phyloP scores from a whole-genome alignment of 2,329 filamentous ascomycete species.

The Pochonia chlamydosporia region DNA sequence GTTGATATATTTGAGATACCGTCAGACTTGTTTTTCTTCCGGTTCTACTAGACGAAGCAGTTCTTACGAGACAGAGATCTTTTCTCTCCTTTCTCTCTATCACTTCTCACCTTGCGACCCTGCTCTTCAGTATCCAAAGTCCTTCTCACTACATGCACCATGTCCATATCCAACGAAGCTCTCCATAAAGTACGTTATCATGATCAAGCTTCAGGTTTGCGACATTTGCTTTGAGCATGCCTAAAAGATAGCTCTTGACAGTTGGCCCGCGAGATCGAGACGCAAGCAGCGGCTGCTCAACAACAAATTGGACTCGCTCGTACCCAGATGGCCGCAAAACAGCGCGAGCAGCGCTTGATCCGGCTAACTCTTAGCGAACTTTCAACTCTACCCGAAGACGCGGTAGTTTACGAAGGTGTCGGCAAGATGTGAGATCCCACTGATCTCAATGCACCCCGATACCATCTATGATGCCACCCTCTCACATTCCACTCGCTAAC shows the following conservation, averaged over 20 bases:
- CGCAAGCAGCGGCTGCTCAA: conserved; percentile 79
- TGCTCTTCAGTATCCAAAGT: too few species aligned
- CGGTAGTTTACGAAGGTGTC: conserved; percentile 86
- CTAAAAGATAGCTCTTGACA: conserved; percentile 32
- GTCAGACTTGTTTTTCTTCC: too few species aligned
- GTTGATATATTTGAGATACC: too few species aligned
- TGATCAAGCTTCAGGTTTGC: too few species aligned
- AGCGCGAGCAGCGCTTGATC: conserved; percentile 81
- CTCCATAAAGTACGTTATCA: conserved; percentile 70
- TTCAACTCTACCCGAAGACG: conserved; percentile 65
- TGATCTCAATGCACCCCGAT: too few species aligned
- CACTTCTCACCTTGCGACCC: background rate
- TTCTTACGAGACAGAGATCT: too few species aligned
- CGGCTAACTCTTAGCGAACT: conserved; percentile 84
- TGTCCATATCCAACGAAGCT: conserved; percentile 93
- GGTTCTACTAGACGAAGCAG: too few species aligned
- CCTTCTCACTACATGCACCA: conserved; percentile 28
- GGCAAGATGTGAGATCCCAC: conserved; percentile 83
- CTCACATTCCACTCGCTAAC: background rate
- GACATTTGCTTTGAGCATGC: too few species aligned
- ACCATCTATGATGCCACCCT: too few species aligned
- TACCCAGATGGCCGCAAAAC: conserved; percentile 77
- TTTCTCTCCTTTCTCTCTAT: too few species aligned
- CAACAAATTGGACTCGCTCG: conserved; percentile 87
- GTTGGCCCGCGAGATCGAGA: conserved; percentile 91